These are phyloP conservation scores for Dacryopinax primogenitus DNA, from an alignment of 768 basidiomycete species.

Conservation along the genomic window DNA sequence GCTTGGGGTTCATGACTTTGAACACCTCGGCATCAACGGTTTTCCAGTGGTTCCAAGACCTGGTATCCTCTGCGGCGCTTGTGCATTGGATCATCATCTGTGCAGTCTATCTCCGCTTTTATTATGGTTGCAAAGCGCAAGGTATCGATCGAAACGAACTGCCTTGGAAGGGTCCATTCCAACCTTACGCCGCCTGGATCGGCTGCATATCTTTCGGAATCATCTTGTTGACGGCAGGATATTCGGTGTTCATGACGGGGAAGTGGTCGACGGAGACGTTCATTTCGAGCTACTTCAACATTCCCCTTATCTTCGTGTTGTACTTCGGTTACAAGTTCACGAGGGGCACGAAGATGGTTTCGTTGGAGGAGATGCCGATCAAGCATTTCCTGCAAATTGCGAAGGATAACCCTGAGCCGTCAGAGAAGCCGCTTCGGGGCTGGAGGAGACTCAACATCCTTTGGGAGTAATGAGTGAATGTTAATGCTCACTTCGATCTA, in stretches of 20 bases:
- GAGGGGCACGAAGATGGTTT: conserved; percentile 38
- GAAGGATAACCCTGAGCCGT: background rate
- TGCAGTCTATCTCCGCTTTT: conserved; percentile 29
- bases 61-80: conserved; percentile 16
- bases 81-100: conserved; percentile 29
- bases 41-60: conserved; percentile 7
- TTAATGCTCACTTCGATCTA: no score
- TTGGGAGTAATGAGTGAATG: background rate
- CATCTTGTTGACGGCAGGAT: conserved; percentile 13
- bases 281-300: conserved; percentile 30
- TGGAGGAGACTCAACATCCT: background rate
- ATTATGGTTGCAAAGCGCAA: conserved; percentile 26
- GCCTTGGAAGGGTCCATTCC: conserved; percentile 24
- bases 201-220: conserved; percentile 20
- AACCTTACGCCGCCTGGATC: conserved; percentile 28
- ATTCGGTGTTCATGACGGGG: conserved; percentile 21
- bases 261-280: conserved; percentile 21
- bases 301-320: conserved; percentile 37
- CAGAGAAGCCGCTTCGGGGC: background rate
- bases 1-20: conserved; percentile 28
- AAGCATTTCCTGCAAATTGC: background rate
- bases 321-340: conserved; percentile 36
- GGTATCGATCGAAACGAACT: conserved; percentile 25
- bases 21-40: conserved; percentile 18
- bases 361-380: conserved; percentile 40